These are phyloP conservation scores for Tolypocladium tropicale DNA, from an alignment of 2,329 filamentous ascomycete species.

Conservation along the genomic window DNA sequence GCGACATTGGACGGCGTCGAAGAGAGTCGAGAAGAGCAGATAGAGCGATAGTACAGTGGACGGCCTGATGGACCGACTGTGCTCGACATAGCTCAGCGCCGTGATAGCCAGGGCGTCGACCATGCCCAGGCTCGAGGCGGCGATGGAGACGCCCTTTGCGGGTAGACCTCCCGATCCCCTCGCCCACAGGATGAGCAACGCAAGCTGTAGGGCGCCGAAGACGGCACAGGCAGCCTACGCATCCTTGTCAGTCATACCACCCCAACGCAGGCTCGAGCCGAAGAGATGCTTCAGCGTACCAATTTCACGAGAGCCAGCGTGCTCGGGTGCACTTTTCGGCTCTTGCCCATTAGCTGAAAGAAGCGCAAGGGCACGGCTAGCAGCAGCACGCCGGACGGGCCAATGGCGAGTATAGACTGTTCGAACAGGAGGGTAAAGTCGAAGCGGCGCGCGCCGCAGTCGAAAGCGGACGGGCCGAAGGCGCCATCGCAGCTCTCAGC, in stretches of 20 bases:
- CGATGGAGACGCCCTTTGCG: neutral
- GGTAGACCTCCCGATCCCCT: neutral
- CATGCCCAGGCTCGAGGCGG: slow-evolving; percentile 15
- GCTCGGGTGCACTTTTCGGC: neutral
- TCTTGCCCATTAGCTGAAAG: neutral
- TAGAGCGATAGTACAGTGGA: slow-evolving; percentile 27
- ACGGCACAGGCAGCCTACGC: neutral
- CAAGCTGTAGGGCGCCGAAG: neutral
- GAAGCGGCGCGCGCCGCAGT: neutral
- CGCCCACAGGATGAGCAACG: neutral
- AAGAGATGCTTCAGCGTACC: neutral
- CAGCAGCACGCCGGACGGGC: neutral
- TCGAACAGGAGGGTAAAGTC: neutral
- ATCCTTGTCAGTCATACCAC: neutral
- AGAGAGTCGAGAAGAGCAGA: slow-evolving; percentile 22
- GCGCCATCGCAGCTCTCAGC: neutral
- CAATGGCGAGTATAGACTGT: neutral
- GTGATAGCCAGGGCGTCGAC: slow-evolving; percentile 13
- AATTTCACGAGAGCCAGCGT: neutral
- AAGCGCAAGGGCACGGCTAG: neutral
- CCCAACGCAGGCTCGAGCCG: neutral
- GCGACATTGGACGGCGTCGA: slow-evolving; percentile 23
- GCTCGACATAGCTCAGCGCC: slow-evolving; percentile 18
- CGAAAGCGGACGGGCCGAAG: neutral
- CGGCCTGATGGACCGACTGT: slow-evolving; percentile 22